Evolutionary conservation across 139 green algal genomes (phyloP).

Genomic region (Chlorella sp.): DNA sequence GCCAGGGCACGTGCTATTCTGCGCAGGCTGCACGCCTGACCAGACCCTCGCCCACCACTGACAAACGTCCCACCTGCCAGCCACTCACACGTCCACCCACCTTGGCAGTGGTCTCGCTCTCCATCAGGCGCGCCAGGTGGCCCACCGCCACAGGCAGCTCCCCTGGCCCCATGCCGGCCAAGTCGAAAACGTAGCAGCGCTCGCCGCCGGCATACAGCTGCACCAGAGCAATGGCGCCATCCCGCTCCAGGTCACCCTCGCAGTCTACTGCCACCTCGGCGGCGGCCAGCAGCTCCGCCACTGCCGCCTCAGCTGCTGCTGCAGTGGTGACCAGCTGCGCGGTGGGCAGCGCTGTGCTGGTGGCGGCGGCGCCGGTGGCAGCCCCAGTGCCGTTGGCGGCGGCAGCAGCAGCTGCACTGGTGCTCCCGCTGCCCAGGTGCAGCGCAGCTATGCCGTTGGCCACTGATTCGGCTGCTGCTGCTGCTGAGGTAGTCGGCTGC

Average conservation of each 20-base stretch:
- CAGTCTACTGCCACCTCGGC: conserved; percentile 22
- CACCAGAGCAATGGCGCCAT: conserved; percentile 4
- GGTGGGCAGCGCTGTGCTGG: background rate
- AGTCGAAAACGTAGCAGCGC: conserved; percentile 21
- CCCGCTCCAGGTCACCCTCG: conserved; percentile 1
- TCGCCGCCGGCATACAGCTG: background rate
- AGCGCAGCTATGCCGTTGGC: background rate
- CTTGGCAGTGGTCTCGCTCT: background rate
- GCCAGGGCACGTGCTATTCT: background rate
- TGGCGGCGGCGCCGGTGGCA: background rate
- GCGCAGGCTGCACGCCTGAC: no score
- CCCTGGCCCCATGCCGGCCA: background rate
- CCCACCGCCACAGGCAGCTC: background rate
- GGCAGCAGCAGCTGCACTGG: background rate
- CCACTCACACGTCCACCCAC: background rate
- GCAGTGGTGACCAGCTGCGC: background rate
- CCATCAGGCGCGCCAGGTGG: conserved; percentile 2
- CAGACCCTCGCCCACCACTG: no score
- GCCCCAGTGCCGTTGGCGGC: background rate
- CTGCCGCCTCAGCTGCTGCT: background rate
- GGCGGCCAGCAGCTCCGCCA: background rate
- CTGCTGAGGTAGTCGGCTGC: background rate
- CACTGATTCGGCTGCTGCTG: background rate
- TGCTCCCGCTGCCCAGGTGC: background rate
- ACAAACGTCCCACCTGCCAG: background rate